These are phyloP conservation scores for Phialocephala subalpina DNA, from an alignment of 2,329 filamentous ascomycete genomes.

Conservation along the genomic window DNA sequence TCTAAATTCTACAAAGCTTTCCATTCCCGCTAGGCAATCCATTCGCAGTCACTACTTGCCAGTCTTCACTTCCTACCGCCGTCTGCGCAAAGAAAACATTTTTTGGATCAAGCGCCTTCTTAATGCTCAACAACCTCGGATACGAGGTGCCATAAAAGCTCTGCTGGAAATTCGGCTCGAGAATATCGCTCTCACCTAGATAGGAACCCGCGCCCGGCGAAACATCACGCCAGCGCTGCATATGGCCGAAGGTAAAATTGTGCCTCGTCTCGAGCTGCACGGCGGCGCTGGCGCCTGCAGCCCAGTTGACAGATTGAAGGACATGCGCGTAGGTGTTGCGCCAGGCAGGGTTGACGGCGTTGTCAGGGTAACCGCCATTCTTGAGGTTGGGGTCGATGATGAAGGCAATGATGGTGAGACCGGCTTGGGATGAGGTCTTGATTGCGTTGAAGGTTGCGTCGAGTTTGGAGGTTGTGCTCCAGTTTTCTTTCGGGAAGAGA, in stretches of 20 bases:
- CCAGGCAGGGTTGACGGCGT: conserved; percentile 29
- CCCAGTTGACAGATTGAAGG: conserved; percentile 21
- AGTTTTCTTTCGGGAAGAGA: no score
- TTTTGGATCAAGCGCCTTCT: conserved; percentile 29
- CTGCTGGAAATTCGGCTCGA: conserved; percentile 50
- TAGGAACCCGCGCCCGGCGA: conserved; percentile 53
- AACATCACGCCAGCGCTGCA: conserved; percentile 41
- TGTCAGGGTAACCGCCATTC: neutral
- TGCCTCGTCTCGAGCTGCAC: conserved; percentile 37
- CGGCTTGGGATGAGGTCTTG: no score
- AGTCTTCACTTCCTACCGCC: conserved; percentile 30
- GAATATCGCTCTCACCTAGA: conserved; percentile 58
- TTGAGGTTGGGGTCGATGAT: no score
- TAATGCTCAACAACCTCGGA: conserved; percentile 26
- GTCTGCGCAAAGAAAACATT: conserved; percentile 28
- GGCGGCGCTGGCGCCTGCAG: conserved; percentile 25
- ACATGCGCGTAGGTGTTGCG: conserved; percentile 19
- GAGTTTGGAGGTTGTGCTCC: no score
- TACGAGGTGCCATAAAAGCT: conserved; percentile 51
- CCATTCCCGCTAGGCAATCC: neutral
- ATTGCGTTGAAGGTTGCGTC: no score
- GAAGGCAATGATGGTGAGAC: no score
- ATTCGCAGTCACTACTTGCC: neutral
- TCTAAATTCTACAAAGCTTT: neutral
- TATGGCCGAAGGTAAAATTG: conserved; percentile 41